Evolutionary conservation across 75 land plant species (phyloP), one percentile per base, ranked within the genome.

Genomic region (Cupressus sempervirens): DNA sequence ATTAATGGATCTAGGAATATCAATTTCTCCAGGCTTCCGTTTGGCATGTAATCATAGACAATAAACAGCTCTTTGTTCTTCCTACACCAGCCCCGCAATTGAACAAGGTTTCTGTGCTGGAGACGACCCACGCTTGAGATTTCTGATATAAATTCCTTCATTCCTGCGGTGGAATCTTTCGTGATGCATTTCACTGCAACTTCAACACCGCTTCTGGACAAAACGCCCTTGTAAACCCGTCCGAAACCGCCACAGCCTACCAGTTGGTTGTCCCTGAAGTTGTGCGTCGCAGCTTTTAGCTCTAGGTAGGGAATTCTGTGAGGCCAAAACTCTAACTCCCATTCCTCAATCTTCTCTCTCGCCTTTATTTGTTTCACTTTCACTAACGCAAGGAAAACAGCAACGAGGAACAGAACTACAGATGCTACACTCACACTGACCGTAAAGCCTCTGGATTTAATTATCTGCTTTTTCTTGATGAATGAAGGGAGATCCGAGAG

Each of bases 11-110:
- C 80, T 18, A 86, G 34, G 53, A 48, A 74, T 32, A 89, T 20
- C 84, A 88, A 3, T 53, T 40, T 53, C 62, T 86, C 45, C 30
- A 90, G 84, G 92, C 79, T 76, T 32, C 89, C 88, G 70, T 85
- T 67, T 11, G 84, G 76, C 88, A 87, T 87, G 75, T 34, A 83
- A 26, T 87, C 88, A 46, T 89, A 87, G 38, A 89, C 88, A 9
- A 89, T 41, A 80, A 86, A 84, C 4, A 86, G 86, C 87, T 85
- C 79, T 10, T 41, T 86, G 23, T 70, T 68, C 8, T 70, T 56
- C 32, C 85, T 82, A 89, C 93, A 88, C 83, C 85, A 85, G 29
- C 88, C 88, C 12, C 80, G 87, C n/a, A 88, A 83, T 30, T 84
- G 88, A 48, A 85, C 88, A 18, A 88, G 32, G 45, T 88, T 88